A percentile compares a stretch with the other conserved stretches of the same genome.
These are phyloP conservation scores for Citrus trifoliata DNA, from an alignment of 345 rosid species.

Conservation along the genomic window DNA sequence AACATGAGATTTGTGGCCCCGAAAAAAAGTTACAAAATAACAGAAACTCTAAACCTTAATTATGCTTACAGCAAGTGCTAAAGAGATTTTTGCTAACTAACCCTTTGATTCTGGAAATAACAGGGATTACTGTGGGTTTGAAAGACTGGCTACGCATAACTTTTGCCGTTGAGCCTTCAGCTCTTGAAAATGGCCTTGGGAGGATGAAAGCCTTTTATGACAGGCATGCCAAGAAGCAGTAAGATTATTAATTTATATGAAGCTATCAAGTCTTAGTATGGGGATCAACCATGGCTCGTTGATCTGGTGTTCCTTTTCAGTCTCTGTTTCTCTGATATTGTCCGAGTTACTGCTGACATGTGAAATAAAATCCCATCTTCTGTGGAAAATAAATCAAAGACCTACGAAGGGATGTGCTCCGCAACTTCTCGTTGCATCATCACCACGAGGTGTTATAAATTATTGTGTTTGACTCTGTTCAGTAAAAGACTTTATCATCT, in stretches of 20 bases:
- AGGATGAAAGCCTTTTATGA: conserved; percentile 42
- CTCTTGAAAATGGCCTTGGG: conserved; percentile 32
- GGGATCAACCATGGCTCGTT: background rate
- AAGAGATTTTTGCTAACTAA: background rate
- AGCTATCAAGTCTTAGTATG: background rate
- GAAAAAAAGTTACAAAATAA: too few relatives aligned
- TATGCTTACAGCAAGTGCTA: background rate
- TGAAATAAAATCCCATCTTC: background rate
- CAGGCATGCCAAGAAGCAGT: conserved; percentile 36
- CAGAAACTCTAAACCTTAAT: too few relatives aligned
- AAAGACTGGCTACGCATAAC: conserved; percentile 47
- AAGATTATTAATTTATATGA: too few relatives aligned
- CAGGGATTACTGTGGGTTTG: conserved; percentile 39
- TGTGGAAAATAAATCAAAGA: background rate
- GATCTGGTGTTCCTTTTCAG: background rate
- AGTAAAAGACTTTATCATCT: conserved; percentile 31
- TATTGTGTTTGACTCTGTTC: background rate
- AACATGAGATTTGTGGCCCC: too few relatives aligned
- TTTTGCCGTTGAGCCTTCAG: conserved; percentile 24
- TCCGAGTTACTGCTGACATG: background rate
- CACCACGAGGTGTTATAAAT: too few relatives aligned
- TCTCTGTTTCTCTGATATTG: too few relatives aligned
- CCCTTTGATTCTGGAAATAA: background rate
- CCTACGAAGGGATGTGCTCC: background rate
- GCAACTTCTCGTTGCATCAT: background rate